A percentile compares a stretch with the other conserved stretches of the same genome.
phyloP scores from a whole-genome alignment of 768 basidiomycete species.

The Paxillus involutus region DNA sequence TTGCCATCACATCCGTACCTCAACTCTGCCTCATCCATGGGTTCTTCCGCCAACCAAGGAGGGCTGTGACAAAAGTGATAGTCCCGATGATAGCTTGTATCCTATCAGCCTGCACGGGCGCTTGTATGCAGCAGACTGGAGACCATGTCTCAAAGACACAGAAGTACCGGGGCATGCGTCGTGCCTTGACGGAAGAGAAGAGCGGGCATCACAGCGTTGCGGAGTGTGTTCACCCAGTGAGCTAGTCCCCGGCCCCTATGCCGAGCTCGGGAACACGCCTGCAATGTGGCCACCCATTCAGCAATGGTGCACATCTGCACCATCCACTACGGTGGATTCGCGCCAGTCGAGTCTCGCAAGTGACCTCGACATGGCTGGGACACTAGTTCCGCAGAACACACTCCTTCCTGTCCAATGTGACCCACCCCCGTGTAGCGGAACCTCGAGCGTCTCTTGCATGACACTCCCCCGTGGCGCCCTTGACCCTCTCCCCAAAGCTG shows the following conservation, averaged over 20 bases:
- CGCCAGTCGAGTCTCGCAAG: conserved; percentile 28
- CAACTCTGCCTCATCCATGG: neutral
- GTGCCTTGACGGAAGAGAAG: too few relatives aligned
- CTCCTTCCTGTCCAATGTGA: neutral
- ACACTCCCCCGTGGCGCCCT: conserved; percentile 14
- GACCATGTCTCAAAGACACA: neutral
- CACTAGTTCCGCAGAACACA: neutral
- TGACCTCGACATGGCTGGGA: neutral
- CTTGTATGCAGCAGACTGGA: conserved; percentile 24
- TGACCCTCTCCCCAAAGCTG: conserved; percentile 30
- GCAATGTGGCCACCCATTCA: neutral
- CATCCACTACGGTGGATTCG: conserved; percentile 2
- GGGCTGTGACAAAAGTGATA: conserved; percentile 10
- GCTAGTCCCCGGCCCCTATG: conserved; percentile 8
- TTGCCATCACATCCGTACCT: conserved; percentile 33
- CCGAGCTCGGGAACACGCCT: neutral
- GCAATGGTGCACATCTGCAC: conserved; percentile 8
- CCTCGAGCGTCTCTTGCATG: conserved; percentile 8
- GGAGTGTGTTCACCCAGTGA: neutral
- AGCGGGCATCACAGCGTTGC: too few relatives aligned
- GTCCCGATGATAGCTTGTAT: conserved; percentile 22
- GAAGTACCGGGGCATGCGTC: neutral
- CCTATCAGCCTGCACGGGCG: conserved; percentile 34
- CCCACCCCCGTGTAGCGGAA: conserved; percentile 19
- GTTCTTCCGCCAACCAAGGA: conserved; percentile 14